Evolutionary conservation across 2,329 filamentous ascomycete species (phyloP).

Genomic region (Calonectria honghensis): DNA sequence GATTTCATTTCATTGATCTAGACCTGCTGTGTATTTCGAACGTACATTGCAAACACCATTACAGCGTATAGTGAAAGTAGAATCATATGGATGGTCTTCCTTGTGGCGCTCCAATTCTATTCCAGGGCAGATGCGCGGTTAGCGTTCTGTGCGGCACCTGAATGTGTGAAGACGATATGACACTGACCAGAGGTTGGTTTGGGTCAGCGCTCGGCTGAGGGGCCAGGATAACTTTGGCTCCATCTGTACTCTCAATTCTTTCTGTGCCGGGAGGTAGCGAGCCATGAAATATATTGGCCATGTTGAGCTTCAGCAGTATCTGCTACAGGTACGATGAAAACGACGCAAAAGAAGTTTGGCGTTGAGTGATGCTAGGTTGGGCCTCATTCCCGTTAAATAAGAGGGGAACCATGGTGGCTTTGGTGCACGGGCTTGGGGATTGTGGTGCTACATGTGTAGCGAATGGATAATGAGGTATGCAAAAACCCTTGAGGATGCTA

Average conservation of each 20-base stretch:
- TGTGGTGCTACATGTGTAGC: background rate
- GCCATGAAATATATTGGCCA: background rate
- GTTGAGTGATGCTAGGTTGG: background rate
- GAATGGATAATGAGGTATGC: background rate
- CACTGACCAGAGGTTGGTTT: slow-evolving; percentile 46
- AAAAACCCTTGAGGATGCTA: slow-evolving; percentile 27
- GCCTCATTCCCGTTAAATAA: slow-evolving; percentile 2
- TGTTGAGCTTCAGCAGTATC: background rate
- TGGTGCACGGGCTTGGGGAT: slow-evolving; percentile 1
- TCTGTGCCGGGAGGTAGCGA: slow-evolving; percentile 45
- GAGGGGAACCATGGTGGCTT: background rate
- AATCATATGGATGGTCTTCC: slow-evolving; percentile 42
- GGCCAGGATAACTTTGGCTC: slow-evolving; percentile 42
- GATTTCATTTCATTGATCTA: accelerated
- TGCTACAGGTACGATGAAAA: background rate
- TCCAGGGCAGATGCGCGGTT: background rate
- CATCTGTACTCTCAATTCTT: slow-evolving; percentile 42
- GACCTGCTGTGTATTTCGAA: too few species aligned
- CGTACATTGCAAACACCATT: slow-evolving; percentile 49
- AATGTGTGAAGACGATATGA: background rate
- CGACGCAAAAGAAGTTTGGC: background rate
- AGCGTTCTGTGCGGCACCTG: background rate
- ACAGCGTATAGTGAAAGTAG: slow-evolving; percentile 44
- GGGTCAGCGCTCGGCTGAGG: slow-evolving; percentile 47
- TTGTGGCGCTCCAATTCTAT: slow-evolving; percentile 45